Conservation (phyloP, 495 filamentous ascomycete genomes). For the Penicillium simplicissimum region DNA sequence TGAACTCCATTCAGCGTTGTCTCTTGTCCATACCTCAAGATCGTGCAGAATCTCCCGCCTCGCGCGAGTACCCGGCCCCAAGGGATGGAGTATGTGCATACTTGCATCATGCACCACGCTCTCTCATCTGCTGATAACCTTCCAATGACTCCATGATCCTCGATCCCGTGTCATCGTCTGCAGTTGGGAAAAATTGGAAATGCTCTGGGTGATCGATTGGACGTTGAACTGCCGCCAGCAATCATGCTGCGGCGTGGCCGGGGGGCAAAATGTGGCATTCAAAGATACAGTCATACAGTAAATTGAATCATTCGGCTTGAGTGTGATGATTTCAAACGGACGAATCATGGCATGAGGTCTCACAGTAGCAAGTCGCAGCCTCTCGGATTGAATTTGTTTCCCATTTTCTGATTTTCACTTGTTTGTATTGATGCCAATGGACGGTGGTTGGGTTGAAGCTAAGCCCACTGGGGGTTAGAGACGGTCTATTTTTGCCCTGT, state of each 20-base stretch:
- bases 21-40: constrained; percentile 11
- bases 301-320: neutral
- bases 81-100: constrained; percentile 27
- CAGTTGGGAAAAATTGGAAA: too few species aligned
- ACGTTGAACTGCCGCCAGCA: neutral
- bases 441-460: neutral
- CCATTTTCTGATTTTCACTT: neutral
- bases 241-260: neutral
- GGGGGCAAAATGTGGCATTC: neutral
- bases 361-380: neutral
- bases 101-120: constrained; percentile 14
- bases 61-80: neutral
- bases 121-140: neutral
- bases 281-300: too few species aligned
- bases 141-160: neutral
- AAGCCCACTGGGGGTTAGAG: constrained; percentile 21
- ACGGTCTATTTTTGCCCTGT: constrained; percentile 29
- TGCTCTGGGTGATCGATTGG: too few species aligned
- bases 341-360: neutral
- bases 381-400: neutral
- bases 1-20: neutral
- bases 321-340: neutral
- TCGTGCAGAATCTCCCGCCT: constrained; percentile 11
- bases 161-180: neutral
- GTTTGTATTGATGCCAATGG: neutral